These are phyloP conservation scores for Candida methanosorbosa DNA, from an alignment of 805 yeast species.

Conservation along the genomic window DNA sequence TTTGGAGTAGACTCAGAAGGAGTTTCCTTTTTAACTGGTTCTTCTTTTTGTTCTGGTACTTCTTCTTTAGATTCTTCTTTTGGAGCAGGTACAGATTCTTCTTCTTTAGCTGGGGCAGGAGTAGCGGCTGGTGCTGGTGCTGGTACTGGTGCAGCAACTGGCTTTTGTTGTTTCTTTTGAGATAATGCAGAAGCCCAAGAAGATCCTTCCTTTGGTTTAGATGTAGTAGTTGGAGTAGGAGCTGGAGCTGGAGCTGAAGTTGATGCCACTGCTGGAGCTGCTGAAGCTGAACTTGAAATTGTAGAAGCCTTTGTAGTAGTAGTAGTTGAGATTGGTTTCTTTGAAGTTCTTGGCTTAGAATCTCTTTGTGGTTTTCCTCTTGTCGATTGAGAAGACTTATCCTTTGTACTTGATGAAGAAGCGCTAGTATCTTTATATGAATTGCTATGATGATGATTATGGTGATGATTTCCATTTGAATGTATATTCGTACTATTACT, in stretches of 20 bases:
- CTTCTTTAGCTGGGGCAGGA: conserved; percentile 2
- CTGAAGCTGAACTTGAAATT: conserved; percentile 3
- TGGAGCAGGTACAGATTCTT: background rate
- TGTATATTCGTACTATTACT: too few species aligned
- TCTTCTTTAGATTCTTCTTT: background rate
- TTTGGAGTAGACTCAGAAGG: conserved; percentile 3
- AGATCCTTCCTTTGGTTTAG: too few species aligned
- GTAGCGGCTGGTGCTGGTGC: conserved; percentile 4
- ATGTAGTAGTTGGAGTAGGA: conserved; percentile 2
- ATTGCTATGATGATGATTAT: too few species aligned
- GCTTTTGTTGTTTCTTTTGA: conserved; percentile 7
- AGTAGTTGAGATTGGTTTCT: background rate
- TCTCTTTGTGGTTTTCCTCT: too few species aligned
- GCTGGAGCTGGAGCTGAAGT: conserved; percentile 3
- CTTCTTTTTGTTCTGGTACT: background rate
- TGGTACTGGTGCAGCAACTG: too few species aligned
- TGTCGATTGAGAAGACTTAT: too few species aligned
- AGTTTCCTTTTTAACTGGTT: background rate
- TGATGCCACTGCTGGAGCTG: conserved; percentile 4
- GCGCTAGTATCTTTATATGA: too few species aligned
- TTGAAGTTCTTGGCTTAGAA: too few species aligned
- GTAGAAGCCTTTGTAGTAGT: conserved; percentile 2
- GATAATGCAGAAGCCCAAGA: conserved; percentile 15
- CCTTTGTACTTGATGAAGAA: too few species aligned
- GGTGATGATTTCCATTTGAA: too few species aligned